Base-by-base conservation (phyloP, 768 basidiomycete genomes). In the Pisolithus marmoratus region DNA sequence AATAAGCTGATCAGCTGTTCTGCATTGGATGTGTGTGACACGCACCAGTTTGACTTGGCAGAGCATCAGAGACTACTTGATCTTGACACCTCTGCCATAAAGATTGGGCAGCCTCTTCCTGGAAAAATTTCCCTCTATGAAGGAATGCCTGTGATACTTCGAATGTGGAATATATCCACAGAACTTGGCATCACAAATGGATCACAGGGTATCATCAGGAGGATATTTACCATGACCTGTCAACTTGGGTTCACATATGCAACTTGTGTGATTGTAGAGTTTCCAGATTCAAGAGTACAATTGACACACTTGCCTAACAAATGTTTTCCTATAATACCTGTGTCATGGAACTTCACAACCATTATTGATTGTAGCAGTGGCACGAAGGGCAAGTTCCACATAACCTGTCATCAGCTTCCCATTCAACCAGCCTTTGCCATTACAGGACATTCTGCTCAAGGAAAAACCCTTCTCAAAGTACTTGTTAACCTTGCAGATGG, bases 141-240 rank as follows among this genome's bases (percentile, higher is more conserved):
- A n/a, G 69, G 64, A 0, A 70, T 70, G 67, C 67, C 64, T 0
- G 64, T 72, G 1, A 63, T 70, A 22, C 41, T 72, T 2, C 27
- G 54, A 0, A 15, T 8, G 0, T 27, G 31, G 9, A 71, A 71
- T 40, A 8, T 71, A 2, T 67, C 62, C 2, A 68, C 63, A 1
- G 68, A 70, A 2, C 47, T 71, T 3, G 59, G 59, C 0, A 53
- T 72, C 17, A 60, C 62, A 0, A 70, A 71, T 60, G 64, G 70
- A 1, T 52, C 61, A 8, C 61, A 65, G 52, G 70, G 69, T 1
- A 44, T 52, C 23, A 36, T 70, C 1, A 11, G 37, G 1, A 52
- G 55, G 3, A 56, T 62, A 2, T 38, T 46, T 17, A 52, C 50
- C 4, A 8, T 19, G 0, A 23, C 15, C 1, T 36, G 24, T 46